A percentile compares a stretch with the other conserved stretches of the same genome.
These are phyloP conservation scores for Malus fusca DNA, from an alignment of 306 rosid species.

Conservation along the genomic window DNA sequence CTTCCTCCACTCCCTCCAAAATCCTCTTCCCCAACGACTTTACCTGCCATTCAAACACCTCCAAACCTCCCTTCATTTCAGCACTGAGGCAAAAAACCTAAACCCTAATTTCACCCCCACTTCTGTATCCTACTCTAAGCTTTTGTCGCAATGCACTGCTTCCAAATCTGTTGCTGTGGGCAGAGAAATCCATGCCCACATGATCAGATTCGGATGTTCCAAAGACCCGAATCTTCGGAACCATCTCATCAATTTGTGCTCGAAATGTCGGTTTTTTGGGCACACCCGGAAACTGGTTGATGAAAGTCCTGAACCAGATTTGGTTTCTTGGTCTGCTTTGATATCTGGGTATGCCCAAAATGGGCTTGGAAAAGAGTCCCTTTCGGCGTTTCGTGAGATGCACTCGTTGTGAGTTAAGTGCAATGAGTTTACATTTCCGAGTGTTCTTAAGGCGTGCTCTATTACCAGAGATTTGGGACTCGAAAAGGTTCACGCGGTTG, in stretches of 20 bases:
- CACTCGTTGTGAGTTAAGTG: constrained; percentile 43
- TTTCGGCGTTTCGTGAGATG: constrained; percentile 53
- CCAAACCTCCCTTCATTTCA: constrained; percentile 10
- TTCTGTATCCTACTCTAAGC: constrained; percentile 31
- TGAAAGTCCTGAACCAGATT: constrained; percentile 49
- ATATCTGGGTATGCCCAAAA: constrained; percentile 70
- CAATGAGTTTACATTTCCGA: constrained; percentile 67
- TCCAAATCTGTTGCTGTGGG: constrained; percentile 44
- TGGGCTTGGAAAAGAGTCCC: constrained; percentile 55
- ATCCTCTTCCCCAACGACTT: constrained; percentile 17
- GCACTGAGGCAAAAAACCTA: constrained; percentile 8
- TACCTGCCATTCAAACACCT: constrained; percentile 22
- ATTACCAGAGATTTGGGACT: constrained; percentile 36
- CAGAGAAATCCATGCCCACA: constrained; percentile 59
- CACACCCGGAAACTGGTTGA: constrained; percentile 58
- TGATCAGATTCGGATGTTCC: constrained; percentile 53
- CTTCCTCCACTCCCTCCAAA: too few species aligned
- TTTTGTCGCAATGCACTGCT: constrained; percentile 48
- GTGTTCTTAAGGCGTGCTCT: constrained; percentile 76
- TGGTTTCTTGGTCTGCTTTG: constrained; percentile 76
- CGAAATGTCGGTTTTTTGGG: constrained; percentile 39
- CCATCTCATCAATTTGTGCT: constrained; percentile 38
- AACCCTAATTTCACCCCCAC: background rate
- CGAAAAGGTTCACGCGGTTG: constrained; percentile 54
- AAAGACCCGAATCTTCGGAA: constrained; percentile 34